Evolutionary conservation across 441 rosid genomes (phyloP).

Genomic region (Corymbia citriodora): DNA sequence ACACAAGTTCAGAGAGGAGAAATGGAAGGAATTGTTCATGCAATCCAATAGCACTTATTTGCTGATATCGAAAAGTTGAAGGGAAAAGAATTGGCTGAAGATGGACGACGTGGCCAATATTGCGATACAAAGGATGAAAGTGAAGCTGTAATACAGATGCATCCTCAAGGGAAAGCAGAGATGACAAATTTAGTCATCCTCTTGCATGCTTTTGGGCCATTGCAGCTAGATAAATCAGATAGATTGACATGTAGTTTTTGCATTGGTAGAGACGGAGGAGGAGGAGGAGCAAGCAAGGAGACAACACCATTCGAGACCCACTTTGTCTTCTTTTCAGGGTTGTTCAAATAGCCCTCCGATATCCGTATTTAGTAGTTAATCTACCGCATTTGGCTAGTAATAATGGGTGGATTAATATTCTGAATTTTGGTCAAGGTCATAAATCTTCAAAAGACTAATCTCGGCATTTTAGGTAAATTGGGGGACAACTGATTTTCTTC

Average conservation of each 20-base stretch:
- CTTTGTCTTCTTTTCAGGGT: background rate
- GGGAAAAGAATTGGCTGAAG: background rate
- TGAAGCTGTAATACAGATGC: conserved; percentile 21
- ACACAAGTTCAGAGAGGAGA: background rate
- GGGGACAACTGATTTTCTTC: background rate
- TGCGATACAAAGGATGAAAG: conserved; percentile 8
- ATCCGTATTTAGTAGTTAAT: background rate
- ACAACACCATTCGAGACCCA: background rate
- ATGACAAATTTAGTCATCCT: background rate
- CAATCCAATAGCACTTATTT: background rate
- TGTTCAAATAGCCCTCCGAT: background rate
- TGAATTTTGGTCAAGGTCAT: background rate
- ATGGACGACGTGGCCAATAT: background rate
- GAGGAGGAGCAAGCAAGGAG: background rate
- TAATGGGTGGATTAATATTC: background rate
- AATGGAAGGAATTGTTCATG: background rate
- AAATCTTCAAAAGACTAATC: background rate
- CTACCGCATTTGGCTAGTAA: background rate
- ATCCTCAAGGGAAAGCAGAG: conserved; percentile 4
- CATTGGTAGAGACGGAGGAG: background rate
- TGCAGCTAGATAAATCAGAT: background rate
- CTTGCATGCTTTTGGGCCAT: background rate
- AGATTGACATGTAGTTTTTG: background rate
- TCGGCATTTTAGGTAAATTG: background rate
- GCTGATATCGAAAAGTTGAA: background rate